Evolutionary conservation across 2,329 filamentous ascomycete genomes (phyloP).

Genomic region (Pseudogymnoascus sp.): DNA sequence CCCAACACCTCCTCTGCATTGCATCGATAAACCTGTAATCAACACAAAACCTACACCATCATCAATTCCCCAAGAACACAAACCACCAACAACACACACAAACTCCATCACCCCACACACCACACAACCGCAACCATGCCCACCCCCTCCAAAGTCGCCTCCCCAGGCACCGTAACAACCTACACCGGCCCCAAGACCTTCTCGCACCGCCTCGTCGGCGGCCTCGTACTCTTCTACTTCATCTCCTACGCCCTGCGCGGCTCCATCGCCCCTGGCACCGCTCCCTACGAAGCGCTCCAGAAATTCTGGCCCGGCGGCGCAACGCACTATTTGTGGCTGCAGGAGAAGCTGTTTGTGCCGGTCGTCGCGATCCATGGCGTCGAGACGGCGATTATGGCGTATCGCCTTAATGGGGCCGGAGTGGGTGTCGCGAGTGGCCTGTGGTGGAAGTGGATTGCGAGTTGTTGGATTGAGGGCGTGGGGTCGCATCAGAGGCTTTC

Average conservation of each 20-base stretch:
- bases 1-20: background rate
- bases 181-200: background rate
- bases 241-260: background rate
- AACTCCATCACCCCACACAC: background rate
- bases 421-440: background rate
- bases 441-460: slow-evolving; percentile 9
- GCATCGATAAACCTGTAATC: too few species aligned
- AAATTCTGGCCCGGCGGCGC: background rate
- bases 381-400: slow-evolving; percentile 9
- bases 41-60: too few species aligned
- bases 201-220: background rate
- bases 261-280: background rate
- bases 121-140: background rate
- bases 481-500: slow-evolving; percentile 6
- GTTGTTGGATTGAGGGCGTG: slow-evolving; percentile 7
- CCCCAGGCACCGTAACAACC: background rate
- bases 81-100: background rate
- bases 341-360: background rate
- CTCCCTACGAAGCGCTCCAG: background rate
- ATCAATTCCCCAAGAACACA: background rate
- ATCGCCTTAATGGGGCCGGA: background rate
- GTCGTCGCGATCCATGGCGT: background rate
- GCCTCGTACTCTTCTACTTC: slow-evolving; percentile 6
- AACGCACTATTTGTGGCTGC: background rate
- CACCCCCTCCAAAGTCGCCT: background rate